Evolutionary conservation across 192 early-diverging fungal species (phyloP).

Genomic region (Backusella westeae): DNA sequence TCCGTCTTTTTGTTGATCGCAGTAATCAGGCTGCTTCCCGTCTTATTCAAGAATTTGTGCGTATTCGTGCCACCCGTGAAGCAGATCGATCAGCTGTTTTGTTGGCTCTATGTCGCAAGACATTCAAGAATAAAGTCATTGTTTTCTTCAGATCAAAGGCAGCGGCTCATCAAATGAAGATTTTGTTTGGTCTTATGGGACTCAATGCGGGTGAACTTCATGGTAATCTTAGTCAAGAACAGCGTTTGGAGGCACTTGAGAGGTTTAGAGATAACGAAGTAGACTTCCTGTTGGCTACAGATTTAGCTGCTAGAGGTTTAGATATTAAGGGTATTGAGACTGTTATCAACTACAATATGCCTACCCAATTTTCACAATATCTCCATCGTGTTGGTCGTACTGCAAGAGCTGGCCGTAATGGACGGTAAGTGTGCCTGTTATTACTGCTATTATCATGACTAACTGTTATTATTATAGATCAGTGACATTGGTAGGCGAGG

Average conservation of each 20-base stretch:
- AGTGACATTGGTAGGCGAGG: slow-evolving; percentile 88
- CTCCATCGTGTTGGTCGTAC: slow-evolving; percentile 96
- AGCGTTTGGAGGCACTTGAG: slow-evolving; percentile 88
- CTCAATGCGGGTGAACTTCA: slow-evolving; percentile 90
- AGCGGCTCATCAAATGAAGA: slow-evolving; percentile 97
- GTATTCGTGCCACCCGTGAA: slow-evolving; percentile 85
- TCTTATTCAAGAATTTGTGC: slow-evolving; percentile 94
- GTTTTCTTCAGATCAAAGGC: slow-evolving; percentile 95
- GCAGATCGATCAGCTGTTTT: slow-evolving; percentile 85
- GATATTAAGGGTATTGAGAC: slow-evolving; percentile 97
- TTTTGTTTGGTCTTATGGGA: slow-evolving; percentile 89
- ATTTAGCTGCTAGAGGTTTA: slow-evolving; percentile 94
- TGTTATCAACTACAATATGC: slow-evolving; percentile 99
- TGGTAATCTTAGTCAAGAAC: slow-evolving; percentile 91
- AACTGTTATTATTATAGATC: slow-evolving; percentile 44
- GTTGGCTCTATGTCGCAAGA: slow-evolving; percentile 77
- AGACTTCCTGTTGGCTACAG: slow-evolving; percentile 92
- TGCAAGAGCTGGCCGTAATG: slow-evolving; percentile 84
- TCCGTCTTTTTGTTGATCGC: slow-evolving; percentile 86
- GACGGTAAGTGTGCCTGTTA: slow-evolving; percentile 43
- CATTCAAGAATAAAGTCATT: slow-evolving; percentile 77
- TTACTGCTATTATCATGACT: neutral
- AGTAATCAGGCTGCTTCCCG: slow-evolving; percentile 72
- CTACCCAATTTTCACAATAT: slow-evolving; percentile 87
- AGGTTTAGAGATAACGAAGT: slow-evolving; percentile 82